Evolutionary conservation across 768 basidiomycete species (phyloP), one percentile per base, ranked within the genome.

Genomic region (Daedalea quercina): DNA sequence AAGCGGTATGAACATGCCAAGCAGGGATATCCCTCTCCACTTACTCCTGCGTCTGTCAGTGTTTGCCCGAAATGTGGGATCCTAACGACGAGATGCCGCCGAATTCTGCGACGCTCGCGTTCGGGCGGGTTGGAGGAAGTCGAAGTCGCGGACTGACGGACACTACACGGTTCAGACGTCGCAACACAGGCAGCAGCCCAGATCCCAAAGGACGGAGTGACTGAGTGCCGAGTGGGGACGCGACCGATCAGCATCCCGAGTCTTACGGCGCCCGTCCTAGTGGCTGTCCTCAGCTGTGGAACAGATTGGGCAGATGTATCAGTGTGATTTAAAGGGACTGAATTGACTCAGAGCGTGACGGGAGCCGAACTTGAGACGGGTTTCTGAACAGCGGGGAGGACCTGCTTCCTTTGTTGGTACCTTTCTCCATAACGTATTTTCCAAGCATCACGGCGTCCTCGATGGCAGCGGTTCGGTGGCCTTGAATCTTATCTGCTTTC

Each of bases 371-470:
- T 15, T 15, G 37, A 40, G 13, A 17, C n/a, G 20, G n/a, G 25
- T 31, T n/a, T 33, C 46, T 25, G 46, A 8, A 33, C 23, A 19
- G 46, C 28, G 23, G 25, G 25, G 26, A 20, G 17, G 8, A 23
- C 6, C 44, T 31, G 28, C 23, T 19, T 35, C 47, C 47, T n/a
- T n/a, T 47, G 52, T 44, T 53, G 52, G 53, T 47, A 54, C 47
- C 53, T 54, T 44, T 12, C 13, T 24, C 33, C 11, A 35, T 42
- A 35, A 20, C 28, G 35, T 44, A 50, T 15, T 47, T 58, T 56
- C 57, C 57, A 54, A 56, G 55, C 60, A 58, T 61, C 54, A 61
- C 57, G 57, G 60, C 57, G 58, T 58, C 55, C 55, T 40, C 42
- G 57, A 57, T 15, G 15, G 37, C 57, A 54, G 59, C 51, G 48